These are phyloP conservation scores for Aureobasidium musti DNA, from an alignment of 2,329 filamentous ascomycete species.

Conservation along the genomic window DNA sequence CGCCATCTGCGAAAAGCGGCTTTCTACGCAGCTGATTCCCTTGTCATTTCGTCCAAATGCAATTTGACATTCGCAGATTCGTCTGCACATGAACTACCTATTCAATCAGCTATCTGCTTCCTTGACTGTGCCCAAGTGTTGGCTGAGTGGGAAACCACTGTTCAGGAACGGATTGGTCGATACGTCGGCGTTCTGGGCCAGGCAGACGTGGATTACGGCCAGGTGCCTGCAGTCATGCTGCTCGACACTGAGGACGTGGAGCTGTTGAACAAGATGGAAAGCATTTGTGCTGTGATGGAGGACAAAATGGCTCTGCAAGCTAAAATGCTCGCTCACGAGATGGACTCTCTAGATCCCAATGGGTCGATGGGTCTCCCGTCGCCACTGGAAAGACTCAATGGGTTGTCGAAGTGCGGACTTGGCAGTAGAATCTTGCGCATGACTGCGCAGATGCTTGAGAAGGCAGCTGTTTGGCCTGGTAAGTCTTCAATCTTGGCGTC, in stretches of 20 bases:
- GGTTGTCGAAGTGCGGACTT: slow-evolving; percentile 66
- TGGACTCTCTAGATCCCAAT: slow-evolving; percentile 55
- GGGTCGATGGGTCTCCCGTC: slow-evolving; percentile 46
- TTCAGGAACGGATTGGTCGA: slow-evolving; percentile 90
- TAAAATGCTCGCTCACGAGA: slow-evolving; percentile 55
- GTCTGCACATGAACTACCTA: slow-evolving; percentile 78
- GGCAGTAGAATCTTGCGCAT: slow-evolving; percentile 81
- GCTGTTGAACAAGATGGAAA: slow-evolving; percentile 77
- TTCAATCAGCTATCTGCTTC: slow-evolving; percentile 87
- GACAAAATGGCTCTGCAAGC: slow-evolving; percentile 66
- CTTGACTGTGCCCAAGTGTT: slow-evolving; percentile 94
- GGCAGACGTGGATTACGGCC: slow-evolving; percentile 73
- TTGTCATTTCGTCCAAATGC: slow-evolving; percentile 83
- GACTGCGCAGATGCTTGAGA: slow-evolving; percentile 83
- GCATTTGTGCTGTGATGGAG: slow-evolving; percentile 75
- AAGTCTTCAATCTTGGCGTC: slow-evolving; percentile 44
- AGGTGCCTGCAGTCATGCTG: slow-evolving; percentile 85
- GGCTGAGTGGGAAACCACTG: slow-evolving; percentile 88
- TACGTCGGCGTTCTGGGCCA: slow-evolving; percentile 85
- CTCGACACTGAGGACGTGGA: slow-evolving; percentile 90
- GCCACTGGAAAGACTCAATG: slow-evolving; percentile 53
- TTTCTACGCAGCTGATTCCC: slow-evolving; percentile 88
- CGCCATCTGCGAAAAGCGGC: slow-evolving; percentile 90
- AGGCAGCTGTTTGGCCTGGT: slow-evolving; percentile 92
- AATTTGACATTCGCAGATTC: slow-evolving; percentile 84